Conservation (phyloP, 352 stramenopile species). For the Globisporangium acanthophoron region DNA sequence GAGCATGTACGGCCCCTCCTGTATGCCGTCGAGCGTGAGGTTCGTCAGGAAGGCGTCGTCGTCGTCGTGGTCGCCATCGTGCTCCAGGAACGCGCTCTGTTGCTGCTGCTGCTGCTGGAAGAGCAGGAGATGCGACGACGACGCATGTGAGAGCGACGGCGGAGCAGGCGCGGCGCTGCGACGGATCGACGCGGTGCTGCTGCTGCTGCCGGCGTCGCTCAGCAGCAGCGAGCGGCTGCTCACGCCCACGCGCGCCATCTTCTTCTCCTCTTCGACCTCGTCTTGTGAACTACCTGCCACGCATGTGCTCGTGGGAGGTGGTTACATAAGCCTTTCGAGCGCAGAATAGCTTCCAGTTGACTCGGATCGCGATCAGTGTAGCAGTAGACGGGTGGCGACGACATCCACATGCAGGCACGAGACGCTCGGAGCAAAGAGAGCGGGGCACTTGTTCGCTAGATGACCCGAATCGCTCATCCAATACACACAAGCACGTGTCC, state of each 20-base stretch:
- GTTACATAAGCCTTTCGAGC: too few species aligned
- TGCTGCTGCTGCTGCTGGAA: constrained; percentile 1
- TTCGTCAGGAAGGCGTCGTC: constrained; percentile 47
- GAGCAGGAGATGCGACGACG: constrained; percentile 2
- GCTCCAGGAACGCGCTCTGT: background rate
- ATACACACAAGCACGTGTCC: background rate
- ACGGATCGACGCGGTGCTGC: background rate
- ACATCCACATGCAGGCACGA: too few species aligned
- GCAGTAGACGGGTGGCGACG: too few species aligned
- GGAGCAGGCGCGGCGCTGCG: background rate
- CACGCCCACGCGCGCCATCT: constrained; percentile 3
- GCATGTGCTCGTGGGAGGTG: too few species aligned
- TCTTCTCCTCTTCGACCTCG: too few species aligned
- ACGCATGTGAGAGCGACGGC: background rate
- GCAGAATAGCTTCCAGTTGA: too few species aligned
- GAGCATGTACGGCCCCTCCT: constrained; percentile 76
- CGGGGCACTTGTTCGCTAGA: background rate
- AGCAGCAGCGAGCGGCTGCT: constrained; percentile 3
- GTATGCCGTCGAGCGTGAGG: constrained; percentile 73
- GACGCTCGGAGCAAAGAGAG: background rate
- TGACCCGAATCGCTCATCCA: background rate
- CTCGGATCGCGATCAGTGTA: too few species aligned
- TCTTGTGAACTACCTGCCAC: too few species aligned
- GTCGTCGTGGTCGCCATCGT: constrained; percentile 19
- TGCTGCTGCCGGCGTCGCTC: background rate